Base-by-base conservation (phyloP, 345 rosid genomes). In the Fremontodendron californicum region DNA sequence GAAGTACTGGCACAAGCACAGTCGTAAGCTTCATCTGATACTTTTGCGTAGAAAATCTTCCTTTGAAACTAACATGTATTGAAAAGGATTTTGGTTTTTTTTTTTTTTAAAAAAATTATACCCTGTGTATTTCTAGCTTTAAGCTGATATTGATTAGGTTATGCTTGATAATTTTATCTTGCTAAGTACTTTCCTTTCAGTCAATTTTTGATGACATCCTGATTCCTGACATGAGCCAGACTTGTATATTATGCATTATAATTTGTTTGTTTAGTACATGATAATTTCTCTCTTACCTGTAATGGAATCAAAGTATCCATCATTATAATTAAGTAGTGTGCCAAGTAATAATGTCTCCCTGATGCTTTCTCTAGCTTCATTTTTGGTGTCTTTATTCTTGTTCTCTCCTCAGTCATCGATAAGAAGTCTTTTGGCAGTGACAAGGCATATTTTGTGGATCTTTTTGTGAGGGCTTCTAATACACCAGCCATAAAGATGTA, bases 401-500 rank as follows among this genome's bases (percentile, higher is more conserved):
- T 39, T 58, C 46, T 39, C 29, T 65, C 65, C 25, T 33, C 62
- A 35, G 60, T 54, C 16, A 52, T 23, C 45, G n/a, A 54, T 37
- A 73, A 37, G 33, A 54, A 35, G n/a, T 52, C 5, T 46, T 74
- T 78, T 81, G 35, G 69, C 90, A 93, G 98, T 79, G 99, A 93
- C 71, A 96, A 91, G 83, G 97, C 91, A 39, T 96, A 91, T 85
- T 95, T 93, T 77, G 98, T 93, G 71, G 98, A 95, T 88, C 96
- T 93, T 33, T 93, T 95, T 73, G 99, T 93, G 78, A 87, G 99
- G 85, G 97, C 97, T 74, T 96, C 99, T 64, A 96, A 92, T 61
- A 88, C 89, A 39, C 98, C 94, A 37, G 97, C 98, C 65, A 90
- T 93, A 84, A 96, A 92, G 91, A 96, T 96, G 99, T 93, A 93